Conservation (phyloP, 129 eudicot genomes). For the sunflower (Helianthus annuus) region HanXRQr2.0-SUNRISE NC_035443.2:30605961-30606460, state of each 20-base stretch:
- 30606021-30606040: no score
- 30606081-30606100: no score
- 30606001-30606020: no score
- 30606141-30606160: slow-evolving; percentile 22
- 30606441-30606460: neutral
- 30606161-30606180: neutral
- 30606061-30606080: no score
- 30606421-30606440: neutral
- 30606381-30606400: slow-evolving; percentile 43
- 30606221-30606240: neutral
- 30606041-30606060: no score
- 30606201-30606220: neutral
- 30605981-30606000: neutral
- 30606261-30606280: slow-evolving; percentile 29
- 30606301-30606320: slow-evolving; percentile 34
- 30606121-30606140: no score
- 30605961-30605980: neutral
- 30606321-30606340: slow-evolving; percentile 19
- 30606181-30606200: slow-evolving; percentile 12
- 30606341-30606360: no score
- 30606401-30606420: slow-evolving; percentile 5
- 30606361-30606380: slow-evolving; percentile 23
- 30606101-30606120: no score
- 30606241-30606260: neutral
- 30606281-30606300: slow-evolving; percentile 13